Percentiles rank a stretch among this genome's conserved stretches.
These are phyloP conservation scores for Microascus cirrosus DNA, from an alignment of 2,329 filamentous ascomycete genomes.

Conservation along the genomic window DNA sequence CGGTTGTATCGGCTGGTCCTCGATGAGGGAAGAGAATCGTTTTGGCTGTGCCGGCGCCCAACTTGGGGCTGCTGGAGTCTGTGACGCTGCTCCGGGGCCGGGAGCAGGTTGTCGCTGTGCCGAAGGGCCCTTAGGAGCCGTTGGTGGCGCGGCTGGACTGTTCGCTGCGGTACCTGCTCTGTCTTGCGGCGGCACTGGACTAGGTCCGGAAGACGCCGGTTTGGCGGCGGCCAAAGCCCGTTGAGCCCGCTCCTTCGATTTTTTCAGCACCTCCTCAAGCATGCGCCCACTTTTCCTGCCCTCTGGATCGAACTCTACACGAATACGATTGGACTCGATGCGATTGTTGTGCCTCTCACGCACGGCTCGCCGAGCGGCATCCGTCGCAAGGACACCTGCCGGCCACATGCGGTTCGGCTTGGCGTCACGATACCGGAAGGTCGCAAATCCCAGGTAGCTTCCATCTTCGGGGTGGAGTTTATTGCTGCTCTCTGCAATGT, in stretches of 20 bases:
- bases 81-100: slow-evolving; percentile 12
- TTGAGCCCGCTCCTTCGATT: slow-evolving; percentile 44
- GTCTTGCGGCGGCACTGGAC: slow-evolving; percentile 9
- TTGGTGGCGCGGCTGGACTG: slow-evolving; percentile 56
- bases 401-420: slow-evolving; percentile 35
- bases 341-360: slow-evolving; percentile 66
- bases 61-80: slow-evolving; percentile 18
- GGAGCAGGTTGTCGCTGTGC: slow-evolving; percentile 28
- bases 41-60: slow-evolving; percentile 12
- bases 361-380: slow-evolving; percentile 73
- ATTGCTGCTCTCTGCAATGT: slow-evolving; percentile 84
- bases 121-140: slow-evolving; percentile 77
- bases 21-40: slow-evolving; percentile 37
- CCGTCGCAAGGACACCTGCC: slow-evolving; percentile 54
- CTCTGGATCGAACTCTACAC: slow-evolving; percentile 82
- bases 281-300: slow-evolving; percentile 71
- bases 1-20: slow-evolving; percentile 53
- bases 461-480: slow-evolving; percentile 92
- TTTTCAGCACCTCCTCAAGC: slow-evolving; percentile 63
- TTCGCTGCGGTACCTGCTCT: background rate
- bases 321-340: slow-evolving; percentile 66
- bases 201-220: slow-evolving; percentile 11
- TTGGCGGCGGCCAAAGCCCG: slow-evolving; percentile 8
- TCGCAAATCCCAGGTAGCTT: slow-evolving; percentile 86
- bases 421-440: slow-evolving; percentile 76